A percentile compares a stretch with the other conserved stretches of the same genome.
These are phyloP conservation scores for Simplicillium sp. DNA, from an alignment of 2,329 filamentous ascomycete genomes.

Conservation along the genomic window DNA sequence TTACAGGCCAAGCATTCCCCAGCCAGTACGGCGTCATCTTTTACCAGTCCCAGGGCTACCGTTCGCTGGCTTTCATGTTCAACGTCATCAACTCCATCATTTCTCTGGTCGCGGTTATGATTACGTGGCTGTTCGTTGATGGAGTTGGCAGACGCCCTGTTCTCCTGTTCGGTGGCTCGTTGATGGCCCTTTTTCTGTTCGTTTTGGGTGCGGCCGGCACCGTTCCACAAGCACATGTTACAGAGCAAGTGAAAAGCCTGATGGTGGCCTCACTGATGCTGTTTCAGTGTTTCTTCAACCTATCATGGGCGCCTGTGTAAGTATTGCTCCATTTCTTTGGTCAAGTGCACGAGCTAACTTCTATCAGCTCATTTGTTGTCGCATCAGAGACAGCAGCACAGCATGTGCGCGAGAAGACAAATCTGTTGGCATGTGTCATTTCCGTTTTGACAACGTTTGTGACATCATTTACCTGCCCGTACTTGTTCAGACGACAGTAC, in stretches of 20 bases:
- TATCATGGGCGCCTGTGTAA: constrained; percentile 18
- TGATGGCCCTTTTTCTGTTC: constrained; percentile 15
- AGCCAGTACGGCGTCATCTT: constrained; percentile 20
- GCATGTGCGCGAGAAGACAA: constrained; percentile 20
- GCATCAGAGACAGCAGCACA: constrained; percentile 14
- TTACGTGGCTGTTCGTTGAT: constrained; percentile 16
- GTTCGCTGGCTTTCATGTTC: constrained; percentile 14
- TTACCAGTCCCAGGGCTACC: constrained; percentile 17
- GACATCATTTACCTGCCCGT: constrained; percentile 24
- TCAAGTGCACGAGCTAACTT: background rate
- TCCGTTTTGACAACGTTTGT: constrained; percentile 20
- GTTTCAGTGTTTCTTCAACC: constrained; percentile 13
- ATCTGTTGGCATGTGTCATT: constrained; percentile 15
- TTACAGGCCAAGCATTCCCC: constrained; percentile 20
- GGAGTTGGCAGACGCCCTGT: constrained; percentile 14
- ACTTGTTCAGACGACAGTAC: constrained; percentile 24
- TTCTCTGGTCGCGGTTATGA: constrained; percentile 7
- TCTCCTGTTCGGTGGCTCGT: constrained; percentile 13
- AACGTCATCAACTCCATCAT: constrained; percentile 11
- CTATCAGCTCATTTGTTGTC: constrained; percentile 14
- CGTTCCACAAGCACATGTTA: constrained; percentile 1
- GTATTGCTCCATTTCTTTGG: constrained; percentile 1
- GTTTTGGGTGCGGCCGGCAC: constrained; percentile 12
- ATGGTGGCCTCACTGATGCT: constrained; percentile 17
- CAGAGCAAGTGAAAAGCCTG: constrained; percentile 2